These are phyloP conservation scores for Bipolaris sorokiniana DNA, from an alignment of 2,329 filamentous ascomycete genomes.

Conservation along the genomic window DNA sequence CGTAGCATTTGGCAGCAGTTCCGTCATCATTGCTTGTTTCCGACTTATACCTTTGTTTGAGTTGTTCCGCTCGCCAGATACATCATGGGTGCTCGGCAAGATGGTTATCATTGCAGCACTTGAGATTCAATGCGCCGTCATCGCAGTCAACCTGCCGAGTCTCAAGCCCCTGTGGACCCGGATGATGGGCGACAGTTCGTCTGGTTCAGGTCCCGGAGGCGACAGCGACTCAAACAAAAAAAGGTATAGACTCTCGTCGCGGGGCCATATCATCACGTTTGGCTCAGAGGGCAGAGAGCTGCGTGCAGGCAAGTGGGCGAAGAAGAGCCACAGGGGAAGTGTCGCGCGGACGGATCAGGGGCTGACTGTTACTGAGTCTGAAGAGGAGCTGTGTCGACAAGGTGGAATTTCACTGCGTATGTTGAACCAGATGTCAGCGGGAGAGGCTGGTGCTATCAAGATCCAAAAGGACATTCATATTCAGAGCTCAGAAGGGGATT, in stretches of 20 bases:
- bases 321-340: not conserved
- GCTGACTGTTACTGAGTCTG: not conserved
- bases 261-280: not conserved
- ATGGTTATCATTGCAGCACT: conserved; percentile 3
- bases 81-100: not conserved
- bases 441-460: not conserved
- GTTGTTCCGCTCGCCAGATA: not conserved
- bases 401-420: not conserved
- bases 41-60: conserved; percentile 1
- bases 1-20: not conserved
- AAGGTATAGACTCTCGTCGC: not conserved
- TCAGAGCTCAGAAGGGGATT: not conserved
- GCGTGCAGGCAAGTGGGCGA: not conserved
- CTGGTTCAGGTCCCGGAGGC: not conserved
- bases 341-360: not conserved
- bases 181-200: not conserved
- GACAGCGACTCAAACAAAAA: not conserved
- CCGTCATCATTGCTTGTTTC: conserved; percentile 3
- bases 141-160: not conserved
- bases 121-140: conserved; percentile 5
- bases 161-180: conserved; percentile 3
- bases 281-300: not conserved
- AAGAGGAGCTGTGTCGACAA: conserved; percentile 1
- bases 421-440: not conserved
- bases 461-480: not conserved